Percentiles rank a stretch among this genome's conserved stretches.
Conservation (phyloP, 345 rosid genomes). For the Rhodamnia argentea region DNA sequence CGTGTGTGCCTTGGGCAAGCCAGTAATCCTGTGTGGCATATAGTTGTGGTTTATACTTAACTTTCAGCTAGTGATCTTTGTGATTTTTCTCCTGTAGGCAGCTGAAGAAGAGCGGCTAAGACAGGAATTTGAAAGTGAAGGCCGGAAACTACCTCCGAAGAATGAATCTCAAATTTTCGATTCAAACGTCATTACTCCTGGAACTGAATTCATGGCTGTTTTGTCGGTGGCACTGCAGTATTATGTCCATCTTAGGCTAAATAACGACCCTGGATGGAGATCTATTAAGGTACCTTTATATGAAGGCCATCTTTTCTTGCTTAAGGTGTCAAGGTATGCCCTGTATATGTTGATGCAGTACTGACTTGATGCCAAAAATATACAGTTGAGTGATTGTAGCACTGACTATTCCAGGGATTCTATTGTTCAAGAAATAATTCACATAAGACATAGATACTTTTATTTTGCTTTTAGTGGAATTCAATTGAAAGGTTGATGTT, state of each 20-base stretch:
- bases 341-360: not conserved
- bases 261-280: constrained; percentile 95
- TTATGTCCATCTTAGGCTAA: constrained; percentile 70
- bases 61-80: not conserved
- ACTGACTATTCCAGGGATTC: not conserved
- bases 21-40: not conserved
- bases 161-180: constrained; percentile 55
- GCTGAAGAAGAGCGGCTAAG: constrained; percentile 77
- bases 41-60: not conserved
- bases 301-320: not conserved
- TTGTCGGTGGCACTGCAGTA: constrained; percentile 81
- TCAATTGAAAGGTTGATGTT: not conserved
- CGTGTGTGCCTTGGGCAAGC: not conserved
- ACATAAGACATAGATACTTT: not conserved
- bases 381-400: not conserved
- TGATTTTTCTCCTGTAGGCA: constrained; percentile 29
- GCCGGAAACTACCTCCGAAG: constrained; percentile 75
- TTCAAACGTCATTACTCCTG: constrained; percentile 94
- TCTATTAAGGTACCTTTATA: constrained; percentile 53
- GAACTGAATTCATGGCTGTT: constrained; percentile 86
- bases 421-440: not conserved
- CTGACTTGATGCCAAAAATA: not conserved
- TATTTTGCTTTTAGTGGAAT: not conserved
- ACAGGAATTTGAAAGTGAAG: constrained; percentile 78
- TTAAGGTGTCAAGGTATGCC: not conserved